Evolutionary conservation across 2,329 filamentous ascomycete genomes (phyloP).

Genomic region (Trichoderma sp.): DNA sequence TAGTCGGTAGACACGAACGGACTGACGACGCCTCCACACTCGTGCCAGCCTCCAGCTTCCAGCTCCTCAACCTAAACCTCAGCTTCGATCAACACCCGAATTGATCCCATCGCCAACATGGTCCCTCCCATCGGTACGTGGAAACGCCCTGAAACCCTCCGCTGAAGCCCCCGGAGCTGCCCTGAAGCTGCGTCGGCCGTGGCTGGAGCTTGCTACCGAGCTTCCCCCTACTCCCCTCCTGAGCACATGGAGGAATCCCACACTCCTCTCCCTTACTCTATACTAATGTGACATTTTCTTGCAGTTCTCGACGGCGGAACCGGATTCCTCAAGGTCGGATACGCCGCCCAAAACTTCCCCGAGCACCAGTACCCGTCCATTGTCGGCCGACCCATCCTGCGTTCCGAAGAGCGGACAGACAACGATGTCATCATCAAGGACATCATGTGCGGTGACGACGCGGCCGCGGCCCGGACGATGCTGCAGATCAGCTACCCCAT

Average conservation of each 20-base stretch:
- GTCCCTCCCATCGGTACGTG: conserved; percentile 54
- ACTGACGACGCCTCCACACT: conserved; percentile 21
- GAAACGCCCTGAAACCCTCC: neutral
- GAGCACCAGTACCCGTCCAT: conserved; percentile 98
- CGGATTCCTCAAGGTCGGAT: conserved; percentile 99
- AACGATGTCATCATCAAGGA: conserved; percentile 76
- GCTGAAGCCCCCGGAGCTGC: neutral
- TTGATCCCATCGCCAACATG: conserved; percentile 40
- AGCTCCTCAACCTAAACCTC: neutral
- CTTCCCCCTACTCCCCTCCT: neutral
- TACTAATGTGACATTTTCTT: conserved; percentile 17
- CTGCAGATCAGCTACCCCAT: conserved; percentile 98
- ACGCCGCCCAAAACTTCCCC: conserved; percentile 98
- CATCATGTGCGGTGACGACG: conserved; percentile 99
- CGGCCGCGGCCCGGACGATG: conserved; percentile 92
- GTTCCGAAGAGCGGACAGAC: conserved; percentile 79
- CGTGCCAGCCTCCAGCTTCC: conserved; percentile 12
- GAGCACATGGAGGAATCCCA: neutral
- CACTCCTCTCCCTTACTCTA: neutral
- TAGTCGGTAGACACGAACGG: neutral
- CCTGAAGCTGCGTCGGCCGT: neutral
- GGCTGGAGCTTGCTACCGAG: conserved; percentile 13
- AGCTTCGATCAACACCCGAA: conserved; percentile 11
- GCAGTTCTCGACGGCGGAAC: conserved; percentile 98
- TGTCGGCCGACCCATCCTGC: conserved; percentile 93